Base-by-base conservation (phyloP, 495 filamentous ascomycete species). In the Aspergillus sclerotiicarbonarius region DNA sequence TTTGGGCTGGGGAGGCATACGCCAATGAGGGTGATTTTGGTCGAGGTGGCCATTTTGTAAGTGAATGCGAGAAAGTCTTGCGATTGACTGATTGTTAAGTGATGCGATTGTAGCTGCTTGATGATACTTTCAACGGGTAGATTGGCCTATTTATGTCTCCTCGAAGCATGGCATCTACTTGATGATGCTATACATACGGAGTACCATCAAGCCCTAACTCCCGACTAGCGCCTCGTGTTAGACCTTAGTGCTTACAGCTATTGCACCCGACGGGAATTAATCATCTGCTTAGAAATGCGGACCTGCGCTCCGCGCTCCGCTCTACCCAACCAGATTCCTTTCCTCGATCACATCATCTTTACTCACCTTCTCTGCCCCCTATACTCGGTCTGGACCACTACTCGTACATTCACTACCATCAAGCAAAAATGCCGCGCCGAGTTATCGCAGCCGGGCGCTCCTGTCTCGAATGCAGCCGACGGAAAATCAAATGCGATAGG, bases 401-500 rank as follows among this genome's bases (percentile, higher is more conserved):
- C 13, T 10, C 8, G 33, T 10, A 13, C 8, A 35, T 7, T 10
- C 33, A 35, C 13, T 9, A 35, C 33, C 9, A 35, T 5, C 31
- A 10, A 33, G 10, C 33, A 33, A 20, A 16, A 55, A 60, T 60
- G 58, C 58, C 47, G 0, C 57, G 44, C 33, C 57, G 51, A 20
- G 44, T 55, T 9, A 59, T 61, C 13, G 43, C 54, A 0, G 51
- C 59, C n/a, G 62, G 61, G 10, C 67, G 76, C 25, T 80, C 80
- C 2, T 83, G 79, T 61, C 67, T 80, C 33, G 80, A 78, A 51
- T 84, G 81, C 62, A 66, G 77, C 12, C 80, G 71, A 10, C 78
- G 80, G 49, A 84, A 83, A 66, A 79, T 84, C 56, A 80, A 77
- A 39, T 84, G 80, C 67, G 79, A 83, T 56, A 76, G 55, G 20